Base-by-base conservation (phyloP, 495 filamentous ascomycete genomes). In the Echria macrotheca region DNA sequence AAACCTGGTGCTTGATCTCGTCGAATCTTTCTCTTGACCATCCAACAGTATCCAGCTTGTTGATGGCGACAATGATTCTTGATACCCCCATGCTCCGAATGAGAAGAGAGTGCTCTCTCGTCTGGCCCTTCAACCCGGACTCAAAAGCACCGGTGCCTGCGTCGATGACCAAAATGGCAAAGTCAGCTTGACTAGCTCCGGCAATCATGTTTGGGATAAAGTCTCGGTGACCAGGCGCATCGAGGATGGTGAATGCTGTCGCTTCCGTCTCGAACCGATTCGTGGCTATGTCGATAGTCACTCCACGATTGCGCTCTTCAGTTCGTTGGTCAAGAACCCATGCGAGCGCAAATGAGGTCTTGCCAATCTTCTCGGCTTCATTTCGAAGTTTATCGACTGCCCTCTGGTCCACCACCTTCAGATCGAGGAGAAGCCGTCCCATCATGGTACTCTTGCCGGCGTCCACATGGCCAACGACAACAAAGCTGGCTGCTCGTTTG, bases 181-280 rank as follows among this genome's bases (percentile, higher is more conserved):
- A 96, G 65, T 98, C 94, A 2, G 93, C 93, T 66, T 96, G 91
- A 32, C 85, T 89, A 19, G 91, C 90, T 0, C 93, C 93, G 3
- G 91, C 94, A 60, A 98, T 96, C 93, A 98, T 98, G 65, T 96
- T 97, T 2, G 93, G 93, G 32, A 97, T 87, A 63, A 97, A 98
- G 58, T 98, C 94, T 54, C 81, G 76, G 67, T 98, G 93, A 0
- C 93, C 93, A 2, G 93, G 93, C 1, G 93, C 88, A 66, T 98
- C 93, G 2, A 98, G 76, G 39, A 98, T 97, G 7, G 91, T 97
- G 61, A 96, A 98, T 12, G 75, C 75, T 0, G 89, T 89, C 12
- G 74, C 84, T 4, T 85, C 81, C 0, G 93, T 98, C 64, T 91
- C 86, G 63, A 98, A 98, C 52, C 87, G 81, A 68, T 93, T 91